Base-by-base conservation (phyloP, 345 rosid species). In the Lumnitzera littorea region DNA sequence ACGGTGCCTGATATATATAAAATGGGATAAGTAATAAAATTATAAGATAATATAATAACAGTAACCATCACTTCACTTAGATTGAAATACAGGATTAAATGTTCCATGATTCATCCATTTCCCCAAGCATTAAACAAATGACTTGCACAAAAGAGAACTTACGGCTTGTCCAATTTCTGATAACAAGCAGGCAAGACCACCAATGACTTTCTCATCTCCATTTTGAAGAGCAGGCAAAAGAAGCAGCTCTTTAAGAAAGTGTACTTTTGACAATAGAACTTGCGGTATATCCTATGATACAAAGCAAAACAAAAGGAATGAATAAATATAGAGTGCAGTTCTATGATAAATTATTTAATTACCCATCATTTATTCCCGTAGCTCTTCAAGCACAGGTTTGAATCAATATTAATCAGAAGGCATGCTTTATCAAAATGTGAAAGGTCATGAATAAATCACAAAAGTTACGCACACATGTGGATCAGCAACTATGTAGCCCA, bases 121-220 rank as follows among this genome's bases (percentile, higher is more conserved):
- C 55, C 55, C 17, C 17, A 51, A 51, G 17, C 55, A 51, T n/a
- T 51, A n/a, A 17, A 15, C 24, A 46, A 13, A 41, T 36, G 62
- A 57, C 31, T 59, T 48, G 53, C 12, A 15, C 53, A 24, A 10
- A 54, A 36, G 46, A 60, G 58, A 36, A 81, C 92, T 85, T 71
- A 92, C 96, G 58, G 98, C 96, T 74, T 89, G 98, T 67, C 98
- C 96, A 58, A 92, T 89, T 75, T 92, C 96, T 46, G 96, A 85
- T 86, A 92, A 72, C 80, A 92, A 80, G 74, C 87, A 82, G 17
- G 94, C 87, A 52, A 92, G 85, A 67, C 98, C 98, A 73, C 81
- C 81, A 67, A 89, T 78, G 57, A 89, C 76, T 79, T 76, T 84
- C 62, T 74, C 88, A 74, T 89, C 91, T 67, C 84, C 82, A 67